A percentile compares a stretch with the other conserved stretches of the same genome.
Conservation (phyloP, 495 filamentous ascomycete species). For the Tuber indicum region DNA sequence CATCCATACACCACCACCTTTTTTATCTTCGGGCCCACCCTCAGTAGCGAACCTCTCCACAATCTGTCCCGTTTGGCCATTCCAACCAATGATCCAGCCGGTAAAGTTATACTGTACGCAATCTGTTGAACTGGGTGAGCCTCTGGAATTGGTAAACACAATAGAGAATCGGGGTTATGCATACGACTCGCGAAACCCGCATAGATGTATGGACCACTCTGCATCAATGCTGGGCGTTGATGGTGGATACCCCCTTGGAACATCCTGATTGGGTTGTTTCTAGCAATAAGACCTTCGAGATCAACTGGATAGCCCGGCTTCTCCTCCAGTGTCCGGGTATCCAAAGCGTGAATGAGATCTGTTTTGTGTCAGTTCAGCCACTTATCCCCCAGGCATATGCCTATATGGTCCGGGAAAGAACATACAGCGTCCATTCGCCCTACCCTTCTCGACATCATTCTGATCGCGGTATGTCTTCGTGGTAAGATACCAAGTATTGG, state of each 20-base stretch:
- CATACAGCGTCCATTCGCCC: slow-evolving; percentile 38
- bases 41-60: slow-evolving; percentile 46
- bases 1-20: slow-evolving; percentile 46
- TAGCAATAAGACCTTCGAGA: slow-evolving; percentile 44
- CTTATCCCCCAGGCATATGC: slow-evolving; percentile 9
- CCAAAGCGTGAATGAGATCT: slow-evolving; percentile 45
- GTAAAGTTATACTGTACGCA: slow-evolving; percentile 48
- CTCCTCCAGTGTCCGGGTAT: slow-evolving; percentile 43
- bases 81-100: slow-evolving; percentile 47
- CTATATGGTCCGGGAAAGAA: not conserved
- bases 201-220: slow-evolving; percentile 45
- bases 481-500: slow-evolving; percentile 47
- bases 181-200: slow-evolving; percentile 45
- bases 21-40: slow-evolving; percentile 38
- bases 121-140: not conserved
- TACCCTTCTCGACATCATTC: slow-evolving; percentile 27
- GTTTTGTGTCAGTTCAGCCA: not conserved
- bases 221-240: slow-evolving; percentile 45
- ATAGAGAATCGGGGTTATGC: not conserved
- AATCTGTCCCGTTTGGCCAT: slow-evolving; percentile 44
- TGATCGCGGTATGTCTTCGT: slow-evolving; percentile 46
- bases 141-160: not conserved
- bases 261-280: slow-evolving; percentile 45
- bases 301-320: slow-evolving; percentile 44
- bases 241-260: slow-evolving; percentile 46